These are phyloP conservation scores for Porodaedalea pini DNA, from an alignment of 1,284 basidiomycete genomes.

Conservation along the genomic window DNA sequence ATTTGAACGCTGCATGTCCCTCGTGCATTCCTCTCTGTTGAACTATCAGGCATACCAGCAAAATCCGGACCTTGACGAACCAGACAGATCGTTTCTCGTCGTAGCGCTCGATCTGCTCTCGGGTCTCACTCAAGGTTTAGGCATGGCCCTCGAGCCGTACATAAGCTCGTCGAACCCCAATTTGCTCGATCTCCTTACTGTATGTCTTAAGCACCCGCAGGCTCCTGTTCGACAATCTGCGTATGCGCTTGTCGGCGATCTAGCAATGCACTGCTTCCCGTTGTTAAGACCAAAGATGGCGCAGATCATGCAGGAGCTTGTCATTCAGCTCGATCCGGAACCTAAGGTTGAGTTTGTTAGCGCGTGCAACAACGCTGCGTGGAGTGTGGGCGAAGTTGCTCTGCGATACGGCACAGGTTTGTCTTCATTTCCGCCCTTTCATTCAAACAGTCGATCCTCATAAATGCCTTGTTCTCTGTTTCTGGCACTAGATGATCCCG, in stretches of 20 bases:
- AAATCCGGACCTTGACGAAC: slow-evolving; percentile 85
- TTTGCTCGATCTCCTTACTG: slow-evolving; percentile 73
- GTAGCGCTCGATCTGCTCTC: slow-evolving; percentile 95
- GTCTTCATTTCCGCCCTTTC: slow-evolving; percentile 25
- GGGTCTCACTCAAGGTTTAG: slow-evolving; percentile 92
- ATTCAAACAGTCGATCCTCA: slow-evolving; percentile 10
- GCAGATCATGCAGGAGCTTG: slow-evolving; percentile 87
- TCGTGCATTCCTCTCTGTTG: slow-evolving; percentile 80
- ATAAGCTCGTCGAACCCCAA: slow-evolving; percentile 70
- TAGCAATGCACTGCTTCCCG: slow-evolving; percentile 93
- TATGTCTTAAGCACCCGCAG: slow-evolving; percentile 92
- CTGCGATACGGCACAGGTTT: slow-evolving; percentile 76
- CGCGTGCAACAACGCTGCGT: slow-evolving; percentile 99
- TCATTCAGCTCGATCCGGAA: slow-evolving; percentile 86
- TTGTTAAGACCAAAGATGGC: slow-evolving; percentile 84
- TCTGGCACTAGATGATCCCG: slow-evolving; percentile 55
- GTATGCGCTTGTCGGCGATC: slow-evolving; percentile 95
- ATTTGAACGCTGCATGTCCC: slow-evolving; percentile 86
- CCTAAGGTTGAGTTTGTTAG: slow-evolving; percentile 90
- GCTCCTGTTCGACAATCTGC: slow-evolving; percentile 94
- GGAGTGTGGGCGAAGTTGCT: slow-evolving; percentile 98
- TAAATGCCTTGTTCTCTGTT: slow-evolving; percentile 7
- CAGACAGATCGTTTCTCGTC: slow-evolving; percentile 94
- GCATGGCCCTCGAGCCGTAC: slow-evolving; percentile 69
- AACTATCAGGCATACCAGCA: slow-evolving; percentile 83